Percentiles rank a stretch among this genome's conserved stretches.
These are phyloP conservation scores for Poterioochromonas sp. DNA, from an alignment of 352 stramenopile species.

Conservation along the genomic window DNA sequence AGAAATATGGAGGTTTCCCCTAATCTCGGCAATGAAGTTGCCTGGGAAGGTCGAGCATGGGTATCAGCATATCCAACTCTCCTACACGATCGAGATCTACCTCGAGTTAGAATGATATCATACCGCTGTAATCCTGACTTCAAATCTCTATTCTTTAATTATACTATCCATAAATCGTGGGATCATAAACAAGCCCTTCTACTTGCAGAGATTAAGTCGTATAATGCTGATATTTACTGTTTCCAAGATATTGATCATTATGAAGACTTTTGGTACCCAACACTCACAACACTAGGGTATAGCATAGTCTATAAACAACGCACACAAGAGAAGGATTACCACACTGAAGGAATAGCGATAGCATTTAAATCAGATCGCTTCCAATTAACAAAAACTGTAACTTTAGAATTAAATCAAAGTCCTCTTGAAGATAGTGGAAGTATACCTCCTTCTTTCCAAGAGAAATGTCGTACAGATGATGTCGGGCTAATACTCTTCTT, in stretches of 20 bases:
- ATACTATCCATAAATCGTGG: constrained; percentile 52
- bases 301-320: constrained; percentile 57
- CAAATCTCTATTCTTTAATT: constrained; percentile 50
- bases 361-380: constrained; percentile 57
- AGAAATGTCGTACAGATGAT: constrained; percentile 52
- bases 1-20: too few relatives aligned
- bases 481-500: constrained; percentile 55
- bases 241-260: constrained; percentile 72
- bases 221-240: constrained; percentile 65
- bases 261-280: constrained; percentile 57
- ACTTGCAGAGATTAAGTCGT: constrained; percentile 59
- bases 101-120: constrained; percentile 50
- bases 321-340: constrained; percentile 13
- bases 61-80: not conserved
- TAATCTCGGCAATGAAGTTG: too few relatives aligned
- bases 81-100: not conserved
- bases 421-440: constrained; percentile 40
- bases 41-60: constrained; percentile 25
- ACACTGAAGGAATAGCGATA: constrained; percentile 60
- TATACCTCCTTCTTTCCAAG: constrained; percentile 24
- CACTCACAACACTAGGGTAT: constrained; percentile 55
- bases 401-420: constrained; percentile 58
- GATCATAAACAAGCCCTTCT: constrained; percentile 50
- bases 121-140: constrained; percentile 69
- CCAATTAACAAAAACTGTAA: constrained; percentile 59